Conservation (phyloP, 1,284 basidiomycete genomes). For the Farysia itapuensis region DNA sequence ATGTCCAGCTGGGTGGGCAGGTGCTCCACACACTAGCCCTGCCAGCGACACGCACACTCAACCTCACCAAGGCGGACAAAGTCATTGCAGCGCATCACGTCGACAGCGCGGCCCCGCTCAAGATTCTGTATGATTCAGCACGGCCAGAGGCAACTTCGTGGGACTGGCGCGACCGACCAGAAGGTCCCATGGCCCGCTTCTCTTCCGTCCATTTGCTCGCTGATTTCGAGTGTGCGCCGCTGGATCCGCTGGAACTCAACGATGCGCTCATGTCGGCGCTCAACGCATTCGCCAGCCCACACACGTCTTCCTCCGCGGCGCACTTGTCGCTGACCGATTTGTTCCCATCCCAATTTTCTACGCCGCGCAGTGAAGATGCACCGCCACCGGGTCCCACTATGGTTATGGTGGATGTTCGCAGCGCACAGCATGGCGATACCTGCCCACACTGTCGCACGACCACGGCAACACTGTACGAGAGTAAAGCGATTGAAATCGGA, state of each 20-base stretch:
- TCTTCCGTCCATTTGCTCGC: conserved; percentile 17
- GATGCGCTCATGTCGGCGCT: conserved; percentile 23
- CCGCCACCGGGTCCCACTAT: conserved; percentile 5
- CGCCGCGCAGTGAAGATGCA: neutral
- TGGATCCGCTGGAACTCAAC: conserved; percentile 39
- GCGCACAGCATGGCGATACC: conserved; percentile 34
- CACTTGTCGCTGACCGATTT: conserved; percentile 17
- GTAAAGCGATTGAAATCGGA: conserved; percentile 58
- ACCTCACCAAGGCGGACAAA: conserved; percentile 44
- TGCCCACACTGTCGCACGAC: conserved; percentile 40
- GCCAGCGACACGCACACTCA: conserved; percentile 22
- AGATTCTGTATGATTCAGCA: conserved; percentile 21
- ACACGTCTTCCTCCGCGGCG: conserved; percentile 4
- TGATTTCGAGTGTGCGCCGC: conserved; percentile 35
- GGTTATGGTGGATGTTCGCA: conserved; percentile 25
- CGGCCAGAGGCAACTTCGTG: conserved; percentile 8
- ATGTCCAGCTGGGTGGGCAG: conserved; percentile 15
- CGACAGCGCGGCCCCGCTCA: neutral
- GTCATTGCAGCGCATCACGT: conserved; percentile 2
- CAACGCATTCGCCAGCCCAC: conserved; percentile 2
- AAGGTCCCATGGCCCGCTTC: conserved; percentile 45
- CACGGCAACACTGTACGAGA: conserved; percentile 19
- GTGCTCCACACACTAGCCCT: conserved; percentile 42
- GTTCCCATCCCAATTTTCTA: conserved; percentile 30
- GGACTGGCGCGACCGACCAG: conserved; percentile 50